A percentile compares a stretch with the other conserved stretches of the same genome.
Conservation (phyloP, 1,139 yeast species). For the Spencermartinsiella ligniputridi region DNA sequence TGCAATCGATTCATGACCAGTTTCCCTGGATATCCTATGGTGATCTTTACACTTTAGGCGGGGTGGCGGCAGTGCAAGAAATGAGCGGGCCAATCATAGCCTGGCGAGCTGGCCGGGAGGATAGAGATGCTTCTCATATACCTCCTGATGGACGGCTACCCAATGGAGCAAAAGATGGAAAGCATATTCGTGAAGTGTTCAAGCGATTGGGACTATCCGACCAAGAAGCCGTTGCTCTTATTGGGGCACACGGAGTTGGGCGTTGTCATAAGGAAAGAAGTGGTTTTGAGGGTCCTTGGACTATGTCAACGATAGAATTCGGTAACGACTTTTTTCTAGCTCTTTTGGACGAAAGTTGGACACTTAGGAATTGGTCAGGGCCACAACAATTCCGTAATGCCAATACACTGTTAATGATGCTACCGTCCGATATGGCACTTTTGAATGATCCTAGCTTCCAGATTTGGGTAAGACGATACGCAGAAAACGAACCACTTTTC, state of each 20-base stretch:
- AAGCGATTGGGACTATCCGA: slow-evolving; percentile 70
- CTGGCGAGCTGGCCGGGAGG: slow-evolving; percentile 81
- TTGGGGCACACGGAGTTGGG: slow-evolving; percentile 86
- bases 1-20: slow-evolving; percentile 52
- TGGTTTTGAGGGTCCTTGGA: slow-evolving; percentile 89
- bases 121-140: slow-evolving; percentile 34
- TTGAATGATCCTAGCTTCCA: slow-evolving; percentile 58
- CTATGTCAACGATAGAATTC: slow-evolving; percentile 70
- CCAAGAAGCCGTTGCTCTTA: slow-evolving; percentile 74
- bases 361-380: slow-evolving; percentile 65
- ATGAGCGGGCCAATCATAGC: slow-evolving; percentile 76
- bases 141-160: slow-evolving; percentile 67
- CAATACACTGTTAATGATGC: slow-evolving; percentile 76
- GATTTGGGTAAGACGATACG: slow-evolving; percentile 62
- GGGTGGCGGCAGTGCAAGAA: slow-evolving; percentile 80
- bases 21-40: slow-evolving; percentile 79
- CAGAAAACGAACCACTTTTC: slow-evolving; percentile 61
- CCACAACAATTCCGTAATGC: slow-evolving; percentile 66
- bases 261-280: slow-evolving; percentile 51
- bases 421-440: slow-evolving; percentile 75
- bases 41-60: slow-evolving; percentile 80
- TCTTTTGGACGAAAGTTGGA: slow-evolving; percentile 67
- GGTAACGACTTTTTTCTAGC: slow-evolving; percentile 72
- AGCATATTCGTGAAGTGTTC: slow-evolving; percentile 62
- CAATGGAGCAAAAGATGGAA: slow-evolving; percentile 66